Evolutionary conservation across 257 asterid genomes (phyloP), one percentile per base, ranked within the genome.

Genomic region (Gynochthodes officinalis): DNA sequence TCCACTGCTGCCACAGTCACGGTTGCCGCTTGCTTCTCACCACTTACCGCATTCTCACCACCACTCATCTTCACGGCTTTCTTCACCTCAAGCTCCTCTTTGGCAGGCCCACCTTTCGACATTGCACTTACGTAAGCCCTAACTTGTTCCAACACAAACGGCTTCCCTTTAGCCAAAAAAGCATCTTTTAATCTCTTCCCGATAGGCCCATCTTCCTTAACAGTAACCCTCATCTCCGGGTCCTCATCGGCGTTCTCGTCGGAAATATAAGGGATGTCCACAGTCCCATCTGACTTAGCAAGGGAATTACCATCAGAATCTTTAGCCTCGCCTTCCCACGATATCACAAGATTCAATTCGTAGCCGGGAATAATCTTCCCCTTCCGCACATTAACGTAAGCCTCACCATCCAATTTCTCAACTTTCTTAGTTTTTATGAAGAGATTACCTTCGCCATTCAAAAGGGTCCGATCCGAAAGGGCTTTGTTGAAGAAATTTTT

Each of bases 171-270:
- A 0, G 81, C 87, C 43, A 88, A 8, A 64, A 90, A 89, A 0
- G 96, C 98, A 19, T 94, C 98, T 82, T 88, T 94, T 79, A 94
- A 46, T 59, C 89, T 81, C 49, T 58, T 82, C 73, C 92, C 98
- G 11, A 89, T 43, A 32, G 90, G 87, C 7, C 99, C 99, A 16
- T 94, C 98, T 28, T 94, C 98, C 49, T 82, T 90, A 3, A 91
- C 88, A 0, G 77, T 64, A 75, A 94, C 75, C 79, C 83, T 79
- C 42, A 86, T 59, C 54, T 94, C 92, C 10, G 99, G 98, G 70
- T 94, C 98, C 79, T 94, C 99, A 0, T 78, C 99, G 7, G 99
- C 97, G 68, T 94, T 94, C 92, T 91, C 99, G 37, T 91, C 98
- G 12, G 97, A 81, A 15, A 94, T 89, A 16, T 94, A 94, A 0